Percentiles rank a stretch among this genome's conserved stretches.
These are phyloP conservation scores for Symbiodinium pilosum DNA, from an alignment of 73 alveolate genomes.

Conservation along the genomic window DNA sequence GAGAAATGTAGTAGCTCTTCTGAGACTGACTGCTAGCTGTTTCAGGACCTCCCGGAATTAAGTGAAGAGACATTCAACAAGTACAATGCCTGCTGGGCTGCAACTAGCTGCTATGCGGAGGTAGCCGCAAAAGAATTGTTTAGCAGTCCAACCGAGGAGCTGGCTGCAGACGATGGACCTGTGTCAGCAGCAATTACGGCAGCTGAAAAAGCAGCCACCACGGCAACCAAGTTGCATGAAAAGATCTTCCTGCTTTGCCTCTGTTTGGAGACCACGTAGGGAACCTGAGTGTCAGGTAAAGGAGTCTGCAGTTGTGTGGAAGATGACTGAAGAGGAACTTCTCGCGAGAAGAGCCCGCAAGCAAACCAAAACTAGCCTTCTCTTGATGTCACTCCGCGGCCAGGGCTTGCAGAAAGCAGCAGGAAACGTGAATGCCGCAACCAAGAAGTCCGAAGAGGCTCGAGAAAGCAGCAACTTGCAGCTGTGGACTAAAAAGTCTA, in stretches of 20 bases:
- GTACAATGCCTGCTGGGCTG: not conserved
- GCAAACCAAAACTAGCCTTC: not conserved
- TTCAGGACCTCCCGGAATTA: not conserved
- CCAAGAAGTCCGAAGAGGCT: conserved; percentile 8
- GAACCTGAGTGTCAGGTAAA: not conserved
- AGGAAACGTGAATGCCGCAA: not conserved
- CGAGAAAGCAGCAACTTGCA: not conserved
- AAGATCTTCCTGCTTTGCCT: not conserved
- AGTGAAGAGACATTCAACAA: not conserved
- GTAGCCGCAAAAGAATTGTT: too few species aligned
- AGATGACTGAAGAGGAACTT: not conserved
- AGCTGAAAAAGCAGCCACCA: not conserved
- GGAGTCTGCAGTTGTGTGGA: not conserved
- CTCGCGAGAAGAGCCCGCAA: not conserved
- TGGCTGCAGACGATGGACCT: not conserved
- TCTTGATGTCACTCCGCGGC: not conserved
- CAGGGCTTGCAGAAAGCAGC: not conserved
- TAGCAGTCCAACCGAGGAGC: too few species aligned
- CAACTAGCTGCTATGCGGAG: not conserved
- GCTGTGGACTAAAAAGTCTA: not conserved
- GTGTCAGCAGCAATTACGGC: not conserved
- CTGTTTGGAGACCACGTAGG: too few species aligned
- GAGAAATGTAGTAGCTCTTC: too few species aligned
- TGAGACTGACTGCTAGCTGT: not conserved
- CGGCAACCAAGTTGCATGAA: not conserved